Evolutionary conservation across 192 early-diverging fungal species (phyloP), one percentile per base, ranked within the genome.

Genomic region (Chytriomyces sp.): DNA sequence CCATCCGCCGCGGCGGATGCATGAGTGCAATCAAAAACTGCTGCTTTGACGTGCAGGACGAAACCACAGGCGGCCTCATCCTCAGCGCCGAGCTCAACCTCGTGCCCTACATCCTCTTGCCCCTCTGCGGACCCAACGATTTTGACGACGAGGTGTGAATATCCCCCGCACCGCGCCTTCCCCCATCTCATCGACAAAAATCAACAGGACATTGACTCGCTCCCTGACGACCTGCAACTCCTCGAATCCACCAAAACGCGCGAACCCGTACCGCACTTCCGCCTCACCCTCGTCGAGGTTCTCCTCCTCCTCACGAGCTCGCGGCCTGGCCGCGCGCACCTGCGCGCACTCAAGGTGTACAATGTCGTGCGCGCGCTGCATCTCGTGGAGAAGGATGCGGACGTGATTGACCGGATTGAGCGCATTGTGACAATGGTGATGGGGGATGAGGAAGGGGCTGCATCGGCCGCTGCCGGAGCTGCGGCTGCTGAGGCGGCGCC

Each of bases 161-260:
- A 8, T 28, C 39, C 38, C 8, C 17, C 36, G n/a, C 17, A 12
- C 7, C 8, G 32, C 34, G 19, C 19, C 26, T 40, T 34, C 12
- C 17, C 28, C 14, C 25, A 1, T 33, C 32, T 58, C 19, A 33
- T 28, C 17, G 12, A 38, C 44, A 63, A 39, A 41, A 30, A 34
- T 55, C 60, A 40, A 22, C 62, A 90, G 86, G 94, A 97, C 39
- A 93, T 94, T 89, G 95, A 96, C 34, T 83, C 82, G 3, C 91
- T 99, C 85, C 96, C 94, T 0, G 94, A 94, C 60, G 96, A 98
- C 73, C 89, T 96, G 36, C 94, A 96, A 75, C 77, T 97, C 2
- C 73, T 96, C 39, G 91, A 89, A 40, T 81, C 85, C 4, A 88
- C 90, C 31, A 98, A 98, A 84, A 89, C 79, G 59, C 91, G 95